Evolutionary conservation across 1,284 basidiomycete genomes (phyloP), one percentile per base, ranked within the genome.

Genomic region (Ceratobasidium sp.): DNA sequence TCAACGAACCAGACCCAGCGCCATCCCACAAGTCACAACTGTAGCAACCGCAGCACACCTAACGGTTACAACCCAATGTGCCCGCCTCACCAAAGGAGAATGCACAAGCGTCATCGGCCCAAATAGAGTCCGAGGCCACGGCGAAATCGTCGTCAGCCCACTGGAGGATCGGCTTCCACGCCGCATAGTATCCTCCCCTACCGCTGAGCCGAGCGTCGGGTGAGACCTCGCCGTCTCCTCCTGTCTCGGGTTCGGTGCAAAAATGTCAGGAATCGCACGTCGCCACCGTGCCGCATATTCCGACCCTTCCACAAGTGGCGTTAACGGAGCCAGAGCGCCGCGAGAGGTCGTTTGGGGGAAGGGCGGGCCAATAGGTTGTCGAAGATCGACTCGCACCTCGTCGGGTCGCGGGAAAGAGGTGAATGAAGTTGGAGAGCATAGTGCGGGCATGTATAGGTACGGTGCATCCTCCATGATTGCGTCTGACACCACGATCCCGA

Each of bases 401-500:
- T 19, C n/a, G n/a, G 44, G 41, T 36, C 27, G 31, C 27, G 44
- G 59, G 8, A 27, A 15, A 47, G 14, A 3, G 19, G 45, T 27
- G 31, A 60, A 22, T 22, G 59, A 41, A 44, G 66, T 29, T 31
- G 45, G 27, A 27, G 27, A 29, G 47, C 24, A 29, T 27, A 19
- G 41, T 22, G 14, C 44, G 50, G 64, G 50, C 50, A 24, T 19
- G 15, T 50, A 63, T 17, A 24, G 64, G 31, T 66, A 51, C 29
- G 27, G 24, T 19, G 31, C 56, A 27, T 73, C 69, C 48, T 62
- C 69, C 36, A 62, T 31, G 24, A 50, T 53, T 7, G 69, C 57
- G 1, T 73, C 69, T 17, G 69, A 73, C 5, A 73, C 45, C 31
- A 73, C 47, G 31, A 73, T 73, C 57, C 69, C 69, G 36, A 73